Conservation (phyloP, 163 green algal genomes). For the Scenedesmus sp. region DNA sequence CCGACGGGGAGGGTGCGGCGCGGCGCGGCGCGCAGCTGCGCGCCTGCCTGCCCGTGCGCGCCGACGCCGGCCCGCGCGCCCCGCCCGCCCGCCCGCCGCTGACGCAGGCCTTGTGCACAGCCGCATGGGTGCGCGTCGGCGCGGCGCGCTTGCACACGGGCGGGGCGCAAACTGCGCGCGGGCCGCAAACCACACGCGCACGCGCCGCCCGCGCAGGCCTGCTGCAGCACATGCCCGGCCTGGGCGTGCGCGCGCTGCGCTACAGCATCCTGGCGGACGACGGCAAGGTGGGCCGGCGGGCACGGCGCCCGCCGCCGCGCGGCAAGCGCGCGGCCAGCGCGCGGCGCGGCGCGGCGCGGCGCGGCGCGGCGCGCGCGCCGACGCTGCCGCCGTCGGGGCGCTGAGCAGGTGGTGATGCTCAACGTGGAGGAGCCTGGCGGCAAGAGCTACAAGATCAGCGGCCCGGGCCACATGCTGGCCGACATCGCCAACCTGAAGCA, state of each 20-base stretch:
- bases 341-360: too few relatives aligned
- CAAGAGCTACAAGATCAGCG: slow-evolving; percentile 44
- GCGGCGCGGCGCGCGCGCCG: too few relatives aligned
- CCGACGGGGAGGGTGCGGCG: slow-evolving; percentile 44
- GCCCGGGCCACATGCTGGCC: slow-evolving; percentile 41
- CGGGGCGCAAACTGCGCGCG: too few relatives aligned
- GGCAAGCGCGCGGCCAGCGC: too few relatives aligned
- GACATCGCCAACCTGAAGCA: slow-evolving; percentile 32
- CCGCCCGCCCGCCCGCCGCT: too few relatives aligned
- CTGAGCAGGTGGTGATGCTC: slow-evolving; percentile 9
- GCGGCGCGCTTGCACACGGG: too few relatives aligned
- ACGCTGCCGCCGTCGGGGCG: too few relatives aligned
- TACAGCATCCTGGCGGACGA: slow-evolving; percentile 43
- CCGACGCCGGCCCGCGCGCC: too few relatives aligned
- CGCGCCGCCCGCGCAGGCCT: slow-evolving; percentile 43
- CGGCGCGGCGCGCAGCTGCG: too few relatives aligned
- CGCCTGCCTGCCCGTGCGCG: too few relatives aligned
- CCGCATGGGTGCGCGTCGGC: slow-evolving; percentile 33
- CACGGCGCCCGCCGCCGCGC: background rate
- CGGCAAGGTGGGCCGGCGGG: slow-evolving; percentile 16
- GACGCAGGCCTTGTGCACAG: slow-evolving; percentile 33
- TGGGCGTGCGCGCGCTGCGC: slow-evolving; percentile 36
- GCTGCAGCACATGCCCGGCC: slow-evolving; percentile 45
- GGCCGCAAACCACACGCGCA: too few relatives aligned
- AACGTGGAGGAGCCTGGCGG: slow-evolving; percentile 38